phyloP scores from a whole-genome alignment of 208 protist genomes.

The Balamuthia mandrillaris region DNA sequence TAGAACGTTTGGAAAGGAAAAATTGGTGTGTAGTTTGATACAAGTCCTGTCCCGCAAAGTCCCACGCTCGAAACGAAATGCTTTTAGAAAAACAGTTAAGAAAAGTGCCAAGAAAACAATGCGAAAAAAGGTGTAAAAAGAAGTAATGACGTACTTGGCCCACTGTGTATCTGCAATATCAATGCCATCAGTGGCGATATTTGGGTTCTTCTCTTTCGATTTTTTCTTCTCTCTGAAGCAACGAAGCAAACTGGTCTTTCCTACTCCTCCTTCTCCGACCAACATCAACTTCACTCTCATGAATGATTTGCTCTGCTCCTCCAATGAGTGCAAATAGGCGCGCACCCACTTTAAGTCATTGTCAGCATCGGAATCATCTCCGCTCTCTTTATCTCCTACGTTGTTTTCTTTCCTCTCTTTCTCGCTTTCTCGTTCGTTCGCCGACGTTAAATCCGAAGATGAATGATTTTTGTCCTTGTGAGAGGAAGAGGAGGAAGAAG shows the following conservation, averaged over 20 bases:
- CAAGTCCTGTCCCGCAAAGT: slow-evolving; percentile 31
- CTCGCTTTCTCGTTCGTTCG: no score
- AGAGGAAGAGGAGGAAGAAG: no score
- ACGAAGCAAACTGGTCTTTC: slow-evolving; percentile 7
- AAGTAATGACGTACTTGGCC: slow-evolving; percentile 12
- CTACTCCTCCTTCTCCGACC: slow-evolving; percentile 32
- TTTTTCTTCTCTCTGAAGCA: slow-evolving; percentile 27
- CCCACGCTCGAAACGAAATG: slow-evolving; percentile 38
- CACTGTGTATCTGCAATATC: slow-evolving; percentile 14
- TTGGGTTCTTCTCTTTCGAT: slow-evolving; percentile 15
- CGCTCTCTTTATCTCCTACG: no score
- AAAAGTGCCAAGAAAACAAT: not conserved
- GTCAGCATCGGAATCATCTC: no score
- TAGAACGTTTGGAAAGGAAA: slow-evolving; percentile 36
- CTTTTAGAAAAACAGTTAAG: not conserved
- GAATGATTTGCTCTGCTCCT: slow-evolving; percentile 26
- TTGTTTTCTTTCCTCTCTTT: no score
- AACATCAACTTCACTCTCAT: slow-evolving; percentile 42
- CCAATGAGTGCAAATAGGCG: not conserved
- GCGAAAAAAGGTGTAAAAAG: not conserved
- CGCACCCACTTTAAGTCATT: slow-evolving; percentile 20
- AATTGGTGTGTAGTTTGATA: slow-evolving; percentile 41
- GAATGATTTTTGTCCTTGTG: no score
- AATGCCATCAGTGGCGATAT: slow-evolving; percentile 40
- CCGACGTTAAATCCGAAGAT: no score